Base-by-base conservation (phyloP, 768 basidiomycete species). In the Leccinum disarticulatum region DNA sequence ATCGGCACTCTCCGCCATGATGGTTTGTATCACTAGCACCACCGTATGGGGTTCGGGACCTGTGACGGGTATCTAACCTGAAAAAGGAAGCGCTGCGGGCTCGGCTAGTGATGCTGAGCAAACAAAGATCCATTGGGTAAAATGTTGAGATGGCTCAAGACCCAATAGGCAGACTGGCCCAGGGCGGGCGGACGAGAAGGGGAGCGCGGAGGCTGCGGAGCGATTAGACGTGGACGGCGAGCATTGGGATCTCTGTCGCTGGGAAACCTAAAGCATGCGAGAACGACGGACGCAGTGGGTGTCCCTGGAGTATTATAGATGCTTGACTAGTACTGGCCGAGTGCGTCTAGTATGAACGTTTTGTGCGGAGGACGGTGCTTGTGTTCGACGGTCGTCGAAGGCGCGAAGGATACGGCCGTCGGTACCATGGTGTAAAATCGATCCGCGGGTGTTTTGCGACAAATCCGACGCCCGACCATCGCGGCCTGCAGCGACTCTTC, bases 371-470 rank as follows among this genome's bases (percentile, higher is more conserved):
- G 27, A 38, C 56, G 25, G n/a, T 22, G 28, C 33, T n/a, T 14
- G 11, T 22, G 14, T 30, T 55, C 14, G 33, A 53, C 14, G 8
- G n/a, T 55, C 56, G 53, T 22, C 19, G 43, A 46, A 41, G 28
- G 54, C 28, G 28, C 10, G 15, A 54, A 55, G n/a, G 33, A n/a
- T 33, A 19, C 3, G 25, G 53, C 7, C 11, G 25, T 49, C 48
- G 3, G 36, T 59, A 60, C n/a, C 35, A 22, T n/a, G 7, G 28
- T 43, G 31, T 52, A 6, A 48, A 51, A 27, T 19, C 61, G 61
- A 61, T 61, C 61, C 60, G 61, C 61, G 61, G 61, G 52, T 6
- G 36, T 19, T 48, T 52, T 35, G 49, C 48, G 35, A 43, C 47
- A n/a, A 47, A 31, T 38, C 50, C 31, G 46, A 47, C 17, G n/a